Base-by-base conservation (phyloP, 2,329 filamentous ascomycete genomes). In the Calcarisporium arbuscula region DNA sequence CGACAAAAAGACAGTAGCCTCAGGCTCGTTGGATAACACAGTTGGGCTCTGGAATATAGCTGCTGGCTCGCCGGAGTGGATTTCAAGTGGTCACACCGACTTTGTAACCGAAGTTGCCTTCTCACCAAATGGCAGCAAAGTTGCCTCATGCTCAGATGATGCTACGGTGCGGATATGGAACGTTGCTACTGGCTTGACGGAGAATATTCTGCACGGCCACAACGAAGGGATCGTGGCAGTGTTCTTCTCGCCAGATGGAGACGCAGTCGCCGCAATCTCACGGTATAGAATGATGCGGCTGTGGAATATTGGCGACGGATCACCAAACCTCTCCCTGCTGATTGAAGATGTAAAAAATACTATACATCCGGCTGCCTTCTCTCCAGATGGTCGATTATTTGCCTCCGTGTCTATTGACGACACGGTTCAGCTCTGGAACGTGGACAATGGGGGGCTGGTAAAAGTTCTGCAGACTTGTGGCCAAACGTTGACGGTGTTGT, bases 121-220 rank as follows among this genome's bases (percentile, higher is more conserved):
- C 12, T 28, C 22, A 18, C 16, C 11, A 29, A 17, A 32, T 19
- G 15, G 29, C 15, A 18, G 14, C 6, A 30, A 20, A 11, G 11
- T 37, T 6, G 16, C 25, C 15, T 37, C 30, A 12, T 18, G n/a
- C n/a, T n/a, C 9, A 10, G 4, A 5, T 4, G 29, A 32, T 12
- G 20, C 7, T 1, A 32, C 23, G 12, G 8, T 37, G 6, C 21
- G 16, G 10, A 28, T 37, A 5, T 37, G 35, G 35, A 18, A 37
- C n/a, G 23, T 35, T 12, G 21, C 28, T 4, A 35, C 30, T 6
- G 33, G 39, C 10, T 31, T 29, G 10, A 40, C 34, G 23, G 26
- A 43, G 30, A 32, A 42, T 21, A 48, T 26, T 15, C 36, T 50
- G 29, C n/a, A n/a, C n/a, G n/a, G n/a, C n/a, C 45, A 48, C 25